phyloP scores from a whole-genome alignment of 306 rosid genomes.

The Quercus wislizeni region DNA sequence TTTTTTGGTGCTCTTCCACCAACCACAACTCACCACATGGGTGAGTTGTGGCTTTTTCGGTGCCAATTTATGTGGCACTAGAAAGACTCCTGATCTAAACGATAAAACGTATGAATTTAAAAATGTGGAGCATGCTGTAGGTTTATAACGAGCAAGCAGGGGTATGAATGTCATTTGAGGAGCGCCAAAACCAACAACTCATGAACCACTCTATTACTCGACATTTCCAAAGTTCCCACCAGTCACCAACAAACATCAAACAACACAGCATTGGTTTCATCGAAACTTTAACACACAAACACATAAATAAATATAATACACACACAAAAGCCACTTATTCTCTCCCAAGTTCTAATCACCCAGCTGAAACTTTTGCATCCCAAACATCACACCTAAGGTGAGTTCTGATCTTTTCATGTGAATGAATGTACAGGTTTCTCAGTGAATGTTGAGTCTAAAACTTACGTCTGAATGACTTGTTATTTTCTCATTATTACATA shows the following conservation, averaged over 20 bases:
- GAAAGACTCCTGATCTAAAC: no score
- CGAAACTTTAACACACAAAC: conserved; percentile 8
- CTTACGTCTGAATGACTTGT: neutral
- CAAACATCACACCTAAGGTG: neutral
- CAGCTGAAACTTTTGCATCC: neutral
- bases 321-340: neutral
- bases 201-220: neutral
- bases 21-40: no score
- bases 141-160: no score
- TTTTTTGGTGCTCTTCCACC: no score
- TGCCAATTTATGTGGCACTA: no score
- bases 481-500: neutral
- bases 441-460: neutral
- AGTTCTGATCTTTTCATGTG: conserved; percentile 7
- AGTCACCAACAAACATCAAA: conserved; percentile 15
- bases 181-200: no score
- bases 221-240: conserved; percentile 28
- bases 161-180: no score
- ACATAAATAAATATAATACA: neutral
- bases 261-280: conserved; percentile 33
- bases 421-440: neutral
- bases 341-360: neutral
- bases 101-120: no score
- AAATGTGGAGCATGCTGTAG: no score
- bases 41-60: no score